Conservation (phyloP, 2,329 filamentous ascomycete genomes). For the Microsporum ferrugineum region DNA sequence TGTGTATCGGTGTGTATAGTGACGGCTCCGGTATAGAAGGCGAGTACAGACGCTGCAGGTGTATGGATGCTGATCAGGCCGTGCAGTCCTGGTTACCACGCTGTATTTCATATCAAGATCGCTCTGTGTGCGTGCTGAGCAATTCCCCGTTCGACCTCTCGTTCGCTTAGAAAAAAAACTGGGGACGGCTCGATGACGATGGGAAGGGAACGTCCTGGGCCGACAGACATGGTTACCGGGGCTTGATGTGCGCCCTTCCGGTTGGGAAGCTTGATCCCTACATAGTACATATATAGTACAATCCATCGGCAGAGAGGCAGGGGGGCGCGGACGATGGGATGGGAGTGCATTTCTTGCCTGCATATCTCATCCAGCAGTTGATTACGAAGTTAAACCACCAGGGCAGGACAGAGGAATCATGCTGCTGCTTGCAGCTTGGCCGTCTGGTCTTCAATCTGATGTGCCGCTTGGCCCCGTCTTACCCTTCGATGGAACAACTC, state of each 20-base stretch:
- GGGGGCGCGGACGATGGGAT: background rate
- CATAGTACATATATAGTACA: background rate
- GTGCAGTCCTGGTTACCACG: background rate
- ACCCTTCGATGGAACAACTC: background rate
- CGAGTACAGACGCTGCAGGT: background rate
- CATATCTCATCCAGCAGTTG: background rate
- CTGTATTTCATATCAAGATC: background rate
- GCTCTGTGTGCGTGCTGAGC: background rate
- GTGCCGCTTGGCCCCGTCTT: background rate
- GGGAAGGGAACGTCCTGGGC: background rate
- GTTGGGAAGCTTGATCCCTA: conserved; percentile 4
- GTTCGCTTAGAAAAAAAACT: background rate
- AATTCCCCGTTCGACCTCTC: background rate
- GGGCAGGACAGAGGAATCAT: background rate
- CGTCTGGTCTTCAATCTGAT: background rate
- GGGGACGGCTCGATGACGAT: background rate
- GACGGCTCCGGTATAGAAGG: background rate
- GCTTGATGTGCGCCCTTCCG: conserved; percentile 1
- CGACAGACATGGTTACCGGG: background rate
- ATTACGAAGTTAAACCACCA: background rate
- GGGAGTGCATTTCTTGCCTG: background rate
- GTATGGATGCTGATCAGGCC: background rate
- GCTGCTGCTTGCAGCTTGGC: background rate
- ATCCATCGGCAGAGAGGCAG: background rate
- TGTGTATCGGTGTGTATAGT: no score